phyloP scores from a whole-genome alignment of 352 stramenopile genomes.

The Pilasporangium apinafurcum region DNA sequence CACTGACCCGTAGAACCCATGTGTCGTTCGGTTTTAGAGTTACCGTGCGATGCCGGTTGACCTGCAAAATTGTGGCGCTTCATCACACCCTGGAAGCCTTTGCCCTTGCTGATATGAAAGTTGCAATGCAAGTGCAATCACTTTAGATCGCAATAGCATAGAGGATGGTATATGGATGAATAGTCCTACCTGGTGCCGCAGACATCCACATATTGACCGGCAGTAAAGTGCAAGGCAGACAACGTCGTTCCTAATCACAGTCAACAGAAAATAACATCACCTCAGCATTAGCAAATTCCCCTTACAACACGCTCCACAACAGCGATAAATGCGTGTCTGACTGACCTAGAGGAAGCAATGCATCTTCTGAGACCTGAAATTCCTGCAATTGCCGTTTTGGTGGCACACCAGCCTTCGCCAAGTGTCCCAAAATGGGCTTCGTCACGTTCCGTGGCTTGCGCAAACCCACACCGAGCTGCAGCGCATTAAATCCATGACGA shows the following conservation, averaged over 20 bases:
- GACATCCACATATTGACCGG: conserved; percentile 98
- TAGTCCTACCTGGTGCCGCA: conserved; percentile 75
- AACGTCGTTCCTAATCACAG: conserved; percentile 84
- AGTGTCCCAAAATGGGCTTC: conserved; percentile 90
- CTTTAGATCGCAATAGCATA: too few relatives aligned
- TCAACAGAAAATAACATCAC: background rate
- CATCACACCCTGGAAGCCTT: conserved; percentile 95
- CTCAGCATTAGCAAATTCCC: background rate
- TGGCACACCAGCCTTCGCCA: conserved; percentile 87
- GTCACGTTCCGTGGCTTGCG: conserved; percentile 95
- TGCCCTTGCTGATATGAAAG: conserved; percentile 58
- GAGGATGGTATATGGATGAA: background rate
- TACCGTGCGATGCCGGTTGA: conserved; percentile 96
- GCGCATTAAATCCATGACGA: conserved; percentile 90
- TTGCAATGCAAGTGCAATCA: too few relatives aligned
- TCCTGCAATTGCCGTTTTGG: conserved; percentile 94
- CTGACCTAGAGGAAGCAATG: conserved; percentile 74
- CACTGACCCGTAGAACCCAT: conserved; percentile 97
- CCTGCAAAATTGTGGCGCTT: conserved; percentile 97
- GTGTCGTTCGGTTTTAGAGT: conserved; percentile 95
- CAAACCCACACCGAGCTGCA: conserved; percentile 96
- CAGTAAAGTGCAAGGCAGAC: conserved; percentile 95
- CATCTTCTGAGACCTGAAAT: conserved; percentile 92
- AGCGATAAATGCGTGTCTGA: background rate
- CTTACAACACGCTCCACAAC: too few relatives aligned